Evolutionary conservation across 345 rosid species (phyloP), one percentile per base, ranked within the genome.

Genomic region (Alliaria petiolata): DNA sequence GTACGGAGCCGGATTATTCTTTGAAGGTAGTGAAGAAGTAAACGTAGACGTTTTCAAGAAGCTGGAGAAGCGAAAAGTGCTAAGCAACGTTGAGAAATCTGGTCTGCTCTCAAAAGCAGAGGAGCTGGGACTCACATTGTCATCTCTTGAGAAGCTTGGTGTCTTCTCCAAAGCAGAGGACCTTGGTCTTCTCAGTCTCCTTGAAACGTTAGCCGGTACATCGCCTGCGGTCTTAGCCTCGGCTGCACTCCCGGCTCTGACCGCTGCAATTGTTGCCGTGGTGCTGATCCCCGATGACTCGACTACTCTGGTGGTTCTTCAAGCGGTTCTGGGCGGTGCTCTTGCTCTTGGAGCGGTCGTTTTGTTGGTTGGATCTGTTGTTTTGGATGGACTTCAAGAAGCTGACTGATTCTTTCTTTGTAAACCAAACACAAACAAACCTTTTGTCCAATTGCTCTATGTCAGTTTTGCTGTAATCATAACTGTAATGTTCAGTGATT

Each of bases 31-130:
- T 59, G 99, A 93, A 65, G 89, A 87, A 42, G 66, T 91, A 47
- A 89, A 91, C 39, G 81, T 93, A 8, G 97, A 93, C 74, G 95
- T 93, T 59, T 91, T 93, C 84, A 93, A 89, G 91, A 87, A 88
- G 73, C 84, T 95, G 0, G 97, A 95, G 84, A 79, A 95, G 77
- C 60, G 87, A 2, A 91, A 91, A 76, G 97, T 93, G 4, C 78
- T 91, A 5, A 89, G 96, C 86, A 93, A 84, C 59, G 92, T 91
- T 10, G 97, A 89, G 72, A 93, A 89, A 66, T 83, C 98, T 0
- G 96, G 97, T 0, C 78, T 91, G 8, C 80, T 91, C 31, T 87
- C 98, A 8, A 93, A 91, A 71, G 95, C 96, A 0, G 98, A 91
- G 70, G 84, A 67, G 7, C 76, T 91, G 2, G 99, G 96, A 1